phyloP scores from a whole-genome alignment of 202 grass and related monocot genomes.

The Hordeum pubiflorum region DNA sequence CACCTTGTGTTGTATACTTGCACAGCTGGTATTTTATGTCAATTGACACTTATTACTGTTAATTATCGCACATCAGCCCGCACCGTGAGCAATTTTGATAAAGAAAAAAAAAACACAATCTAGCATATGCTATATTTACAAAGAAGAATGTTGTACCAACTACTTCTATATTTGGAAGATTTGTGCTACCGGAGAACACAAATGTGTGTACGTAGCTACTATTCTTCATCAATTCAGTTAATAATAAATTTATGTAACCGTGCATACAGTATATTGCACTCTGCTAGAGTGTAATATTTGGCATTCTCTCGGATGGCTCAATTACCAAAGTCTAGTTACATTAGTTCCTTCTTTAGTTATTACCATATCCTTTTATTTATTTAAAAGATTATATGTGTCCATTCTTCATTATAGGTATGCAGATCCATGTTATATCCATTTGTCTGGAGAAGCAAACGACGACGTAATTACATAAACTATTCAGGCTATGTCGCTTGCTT shows the following conservation, averaged over 20 bases:
- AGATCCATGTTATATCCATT: not conserved
- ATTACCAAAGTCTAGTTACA: not conserved
- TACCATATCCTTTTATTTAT: not conserved
- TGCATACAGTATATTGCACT: not conserved
- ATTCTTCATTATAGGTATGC: not conserved
- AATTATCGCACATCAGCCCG: no score
- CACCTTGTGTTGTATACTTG: not conserved
- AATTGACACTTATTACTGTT: not conserved
- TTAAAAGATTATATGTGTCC: not conserved
- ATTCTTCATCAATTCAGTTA: not conserved
- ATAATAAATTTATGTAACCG: not conserved
- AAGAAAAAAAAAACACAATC: not conserved
- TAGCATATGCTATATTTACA: not conserved
- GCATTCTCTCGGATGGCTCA: not conserved
- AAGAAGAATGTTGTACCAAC: not conserved
- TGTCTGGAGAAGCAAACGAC: not conserved
- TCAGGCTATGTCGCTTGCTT: not conserved
- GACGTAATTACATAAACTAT: not conserved
- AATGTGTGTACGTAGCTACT: not conserved
- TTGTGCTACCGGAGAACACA: not conserved
- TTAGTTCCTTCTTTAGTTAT: not conserved
- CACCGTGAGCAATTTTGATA: not conserved
- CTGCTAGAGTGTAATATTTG: not conserved
- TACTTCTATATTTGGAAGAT: not conserved
- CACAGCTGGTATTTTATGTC: slow-evolving; percentile 32